Percentiles rank a stretch among this genome's conserved stretches.
phyloP scores from a whole-genome alignment of 495 filamentous ascomycete species.

The Lasiosphaeria ovina region DNA sequence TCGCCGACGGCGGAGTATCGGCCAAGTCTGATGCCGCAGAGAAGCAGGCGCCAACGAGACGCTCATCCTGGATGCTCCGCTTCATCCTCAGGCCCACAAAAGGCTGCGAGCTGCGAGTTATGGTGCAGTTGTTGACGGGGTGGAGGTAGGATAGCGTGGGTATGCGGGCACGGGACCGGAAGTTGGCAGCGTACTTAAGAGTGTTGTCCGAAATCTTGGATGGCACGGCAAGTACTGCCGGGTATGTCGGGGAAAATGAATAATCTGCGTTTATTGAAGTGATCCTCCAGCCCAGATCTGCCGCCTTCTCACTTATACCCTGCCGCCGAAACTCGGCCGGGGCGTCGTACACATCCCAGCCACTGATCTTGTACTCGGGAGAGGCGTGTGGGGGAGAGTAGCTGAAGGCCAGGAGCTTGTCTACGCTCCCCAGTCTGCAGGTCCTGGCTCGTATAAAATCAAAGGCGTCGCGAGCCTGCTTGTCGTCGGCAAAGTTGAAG shows the following conservation, averaged over 20 bases:
- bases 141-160: slow-evolving; percentile 90
- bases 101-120: slow-evolving; percentile 92
- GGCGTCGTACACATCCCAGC: slow-evolving; percentile 87
- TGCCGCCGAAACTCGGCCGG: slow-evolving; percentile 75
- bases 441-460: slow-evolving; percentile 82
- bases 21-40: slow-evolving; percentile 60
- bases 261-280: slow-evolving; percentile 88
- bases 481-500: slow-evolving; percentile 79
- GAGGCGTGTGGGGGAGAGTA: slow-evolving; percentile 65
- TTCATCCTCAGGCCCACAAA: slow-evolving; percentile 83
- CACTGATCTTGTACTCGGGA: slow-evolving; percentile 70
- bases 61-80: slow-evolving; percentile 93
- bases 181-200: slow-evolving; percentile 87
- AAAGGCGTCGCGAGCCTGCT: slow-evolving; percentile 77
- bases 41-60: slow-evolving; percentile 89
- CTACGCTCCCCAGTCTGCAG: slow-evolving; percentile 77
- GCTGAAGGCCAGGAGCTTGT: slow-evolving; percentile 88
- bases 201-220: slow-evolving; percentile 91
- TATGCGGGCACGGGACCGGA: slow-evolving; percentile 83
- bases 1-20: slow-evolving; percentile 24
- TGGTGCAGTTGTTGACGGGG: slow-evolving; percentile 94
- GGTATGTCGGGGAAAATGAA: slow-evolving; percentile 92
- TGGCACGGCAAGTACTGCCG: slow-evolving; percentile 78
- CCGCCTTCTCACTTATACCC: slow-evolving; percentile 72
- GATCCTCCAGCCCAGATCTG: slow-evolving; percentile 82